Evolutionary conservation across 495 filamentous ascomycete species (phyloP).

Genomic region (Collariella sp.): DNA sequence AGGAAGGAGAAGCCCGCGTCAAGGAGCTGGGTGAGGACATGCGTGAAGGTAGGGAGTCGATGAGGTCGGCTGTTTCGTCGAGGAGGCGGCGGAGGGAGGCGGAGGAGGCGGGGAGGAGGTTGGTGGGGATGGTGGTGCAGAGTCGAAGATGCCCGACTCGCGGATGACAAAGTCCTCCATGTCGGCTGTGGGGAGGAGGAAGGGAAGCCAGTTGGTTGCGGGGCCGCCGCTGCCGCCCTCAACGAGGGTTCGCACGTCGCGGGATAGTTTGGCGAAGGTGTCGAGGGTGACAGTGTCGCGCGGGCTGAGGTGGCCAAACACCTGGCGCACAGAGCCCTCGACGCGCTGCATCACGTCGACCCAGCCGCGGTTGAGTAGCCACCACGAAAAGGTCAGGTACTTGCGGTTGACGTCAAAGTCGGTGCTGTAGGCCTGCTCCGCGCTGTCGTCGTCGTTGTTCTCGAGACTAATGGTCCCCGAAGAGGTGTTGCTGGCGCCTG

Average conservation of each 20-base stretch:
- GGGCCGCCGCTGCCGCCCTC: constrained; percentile 68
- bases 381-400: constrained; percentile 96
- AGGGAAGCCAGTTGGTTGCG: constrained; percentile 65
- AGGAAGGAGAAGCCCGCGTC: constrained; percentile 79
- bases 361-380: constrained; percentile 90
- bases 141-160: constrained; percentile 67
- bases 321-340: constrained; percentile 68
- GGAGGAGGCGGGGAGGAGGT: constrained; percentile 28
- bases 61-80: constrained; percentile 89
- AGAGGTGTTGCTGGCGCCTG: constrained; percentile 45
- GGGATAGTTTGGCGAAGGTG: constrained; percentile 64
- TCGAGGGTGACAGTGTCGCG: constrained; percentile 77
- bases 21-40: constrained; percentile 75
- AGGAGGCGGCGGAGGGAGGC: constrained; percentile 73
- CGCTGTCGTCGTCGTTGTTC: constrained; percentile 77
- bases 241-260: constrained; percentile 72
- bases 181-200: constrained; percentile 67
- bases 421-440: constrained; percentile 70
- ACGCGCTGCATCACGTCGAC: constrained; percentile 70
- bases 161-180: constrained; percentile 74
- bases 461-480: constrained; percentile 65
- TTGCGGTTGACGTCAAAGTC: constrained; percentile 91
- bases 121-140: constrained; percentile 39
- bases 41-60: constrained; percentile 88
- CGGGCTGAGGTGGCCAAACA: constrained; percentile 78